Evolutionary conservation across 768 basidiomycete species (phyloP).

Genomic region (Pulveroboletus sp.): DNA sequence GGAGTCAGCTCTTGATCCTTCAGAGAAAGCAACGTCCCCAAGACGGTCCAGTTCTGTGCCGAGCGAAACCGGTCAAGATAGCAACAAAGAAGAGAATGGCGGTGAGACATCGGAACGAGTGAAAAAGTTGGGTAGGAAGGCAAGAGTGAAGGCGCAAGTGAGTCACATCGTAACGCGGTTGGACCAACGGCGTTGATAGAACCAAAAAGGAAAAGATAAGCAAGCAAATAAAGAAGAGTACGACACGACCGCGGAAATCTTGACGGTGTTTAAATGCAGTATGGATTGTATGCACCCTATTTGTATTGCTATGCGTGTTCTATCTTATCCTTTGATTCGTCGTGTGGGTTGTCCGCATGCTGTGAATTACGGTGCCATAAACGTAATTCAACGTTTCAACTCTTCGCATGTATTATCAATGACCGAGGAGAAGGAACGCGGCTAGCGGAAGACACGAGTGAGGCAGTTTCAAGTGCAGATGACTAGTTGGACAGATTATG

Average conservation of each 20-base stretch:
- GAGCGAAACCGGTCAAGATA: conserved; percentile 31
- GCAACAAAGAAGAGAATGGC: conserved; percentile 28
- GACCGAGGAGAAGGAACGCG: too few relatives aligned
- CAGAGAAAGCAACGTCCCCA: conserved; percentile 20
- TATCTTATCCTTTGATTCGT: conserved; percentile 4
- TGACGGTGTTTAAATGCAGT: conserved; percentile 9
- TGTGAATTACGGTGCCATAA: too few relatives aligned
- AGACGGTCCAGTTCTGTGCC: conserved; percentile 34
- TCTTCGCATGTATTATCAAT: too few relatives aligned
- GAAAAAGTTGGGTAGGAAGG: conserved; percentile 37
- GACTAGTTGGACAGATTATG: too few relatives aligned
- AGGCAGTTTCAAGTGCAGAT: too few relatives aligned
- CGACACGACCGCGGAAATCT: conserved; percentile 21
- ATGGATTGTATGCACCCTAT: conserved; percentile 9
- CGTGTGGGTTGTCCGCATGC: neutral
- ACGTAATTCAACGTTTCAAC: too few relatives aligned
- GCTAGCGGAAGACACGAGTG: too few relatives aligned
- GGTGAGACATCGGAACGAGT: conserved; percentile 27
- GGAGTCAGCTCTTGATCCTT: conserved; percentile 40
- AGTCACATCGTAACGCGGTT: conserved; percentile 2
- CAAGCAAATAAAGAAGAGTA: conserved; percentile 21
- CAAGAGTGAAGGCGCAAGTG: conserved; percentile 39
- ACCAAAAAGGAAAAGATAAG: conserved; percentile 30
- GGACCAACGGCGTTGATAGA: conserved; percentile 1
- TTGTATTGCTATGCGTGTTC: conserved; percentile 16